Base-by-base conservation (phyloP, 1,139 yeast species). In the Saccharomyces hybrid region DNA sequence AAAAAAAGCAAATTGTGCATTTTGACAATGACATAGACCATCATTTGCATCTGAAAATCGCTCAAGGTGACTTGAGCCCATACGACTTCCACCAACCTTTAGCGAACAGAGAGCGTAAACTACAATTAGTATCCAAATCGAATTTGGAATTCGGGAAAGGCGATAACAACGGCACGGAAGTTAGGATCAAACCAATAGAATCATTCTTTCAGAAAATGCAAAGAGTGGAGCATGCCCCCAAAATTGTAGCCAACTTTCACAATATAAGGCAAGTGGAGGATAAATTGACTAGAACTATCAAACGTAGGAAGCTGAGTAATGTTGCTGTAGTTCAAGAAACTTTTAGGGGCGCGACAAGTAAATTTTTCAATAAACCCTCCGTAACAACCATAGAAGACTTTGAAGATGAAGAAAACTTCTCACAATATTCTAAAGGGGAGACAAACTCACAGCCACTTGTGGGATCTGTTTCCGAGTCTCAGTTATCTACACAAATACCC, bases 1-100 rank as follows among this genome's bases (percentile, higher is more conserved):
- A 57, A 9, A 53, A 48, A 27, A 66, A 63, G 54, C 52, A 54
- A 46, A 44, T 57, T 16, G 54, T 67, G 8, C 34, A 80, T 5
- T 60, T 72, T 48, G 73, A 78, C 52, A 73, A 73, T 5, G 59
- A 58, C 1, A 65, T 70, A 38, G 64, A 69, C 28, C 70, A 74
- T 41, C 77, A 75, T 0, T 58, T 80, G 4, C 90, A 88, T 60
- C 62, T 64, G 2, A 71, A 73, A 46, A 77, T 89, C 25, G 88
- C 96, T 23, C 64, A 63, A 14, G 97, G 96, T 0, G 76, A 75
- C 13, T 63, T 87, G 6, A 81, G 85, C 65, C 97, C 97, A 0
- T 75, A 79, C 38, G 77, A 84, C 7, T 84, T 80, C 61, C 70
- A 73, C 46, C 64, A 69, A 16, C 74, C 71, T 1, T 57, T 83